Base-by-base conservation (phyloP, 2,329 filamentous ascomycete genomes). In the Trichoderma koningii region DNA sequence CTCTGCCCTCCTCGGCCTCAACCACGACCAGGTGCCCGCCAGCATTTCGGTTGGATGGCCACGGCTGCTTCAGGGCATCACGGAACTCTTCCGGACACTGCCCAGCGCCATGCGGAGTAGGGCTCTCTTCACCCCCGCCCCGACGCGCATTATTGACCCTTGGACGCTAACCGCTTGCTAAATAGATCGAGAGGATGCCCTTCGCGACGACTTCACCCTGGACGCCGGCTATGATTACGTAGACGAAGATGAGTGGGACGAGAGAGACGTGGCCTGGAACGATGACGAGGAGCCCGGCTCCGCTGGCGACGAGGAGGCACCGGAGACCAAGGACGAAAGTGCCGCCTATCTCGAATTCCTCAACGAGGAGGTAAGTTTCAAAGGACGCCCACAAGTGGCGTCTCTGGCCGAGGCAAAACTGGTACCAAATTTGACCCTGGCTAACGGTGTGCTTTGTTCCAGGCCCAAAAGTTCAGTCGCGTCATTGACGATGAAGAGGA, bases 1-100 rank as follows among this genome's bases (percentile, higher is more conserved):
- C 71, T 89, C 91, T 66, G 85, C 92, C 6, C 86, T 99, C 12
- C 85, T 99, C 59, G 91, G 88, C 52, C 80, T 99, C 66, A 87
- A 86, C 67, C 88, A 89, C 12, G 88, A 91, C 61, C 90, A 96
- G 73, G 90, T 99, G 7, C 95, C 95, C 0, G 82, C 85, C n/a
- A 98, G 93, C 73, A 91, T 99, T 30, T 93, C 96, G 69, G 91
- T 93, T 69, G 95, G 95, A 62, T 99, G 95, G 95, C 94, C 94
- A 9, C 86, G 95, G 72, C 82, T 99, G 70, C 85, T 99, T 51
- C 91, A 83, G 74, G 95, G 95, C 44, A 90, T 97, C 63, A 94
- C 95, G 7, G 86, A 91, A 67, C 83, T 99, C 45, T 99, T 99
- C 86, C 91, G 93, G 74, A 94, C 93, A 7, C 82, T 99, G 57